Evolutionary conservation across 257 asterid species (phyloP).

Genomic region (Nicotiana sylvestris): DNA sequence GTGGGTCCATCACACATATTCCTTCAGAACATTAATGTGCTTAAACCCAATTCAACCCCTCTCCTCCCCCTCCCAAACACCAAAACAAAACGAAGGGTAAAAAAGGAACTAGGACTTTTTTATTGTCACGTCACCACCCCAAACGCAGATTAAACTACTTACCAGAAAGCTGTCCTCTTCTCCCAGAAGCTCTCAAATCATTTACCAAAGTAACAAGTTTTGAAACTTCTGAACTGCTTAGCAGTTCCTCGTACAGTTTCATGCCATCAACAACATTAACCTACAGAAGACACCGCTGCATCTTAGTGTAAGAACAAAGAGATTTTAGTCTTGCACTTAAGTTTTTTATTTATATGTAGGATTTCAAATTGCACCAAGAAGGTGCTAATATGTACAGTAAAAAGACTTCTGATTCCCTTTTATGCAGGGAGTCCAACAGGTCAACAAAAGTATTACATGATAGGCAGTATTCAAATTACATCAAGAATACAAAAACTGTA

Average conservation of each 20-base stretch:
- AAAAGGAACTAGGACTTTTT: neutral
- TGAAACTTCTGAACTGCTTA: slow-evolving; percentile 54
- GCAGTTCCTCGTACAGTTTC: slow-evolving; percentile 62
- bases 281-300: slow-evolving; percentile 25
- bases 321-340: neutral
- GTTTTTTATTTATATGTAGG: neutral
- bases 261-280: slow-evolving; percentile 78
- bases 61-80: neutral
- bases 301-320: slow-evolving; percentile 8
- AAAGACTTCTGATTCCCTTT: neutral
- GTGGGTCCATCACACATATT: neutral
- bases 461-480: neutral
- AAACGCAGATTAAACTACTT: slow-evolving; percentile 25
- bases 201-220: slow-evolving; percentile 54
- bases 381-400: neutral
- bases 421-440: neutral
- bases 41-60: neutral
- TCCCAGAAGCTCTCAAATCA: slow-evolving; percentile 84
- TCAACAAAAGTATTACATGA: neutral
- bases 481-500: neutral
- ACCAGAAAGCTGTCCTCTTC: slow-evolving; percentile 78
- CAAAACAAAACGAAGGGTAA: neutral
- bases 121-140: neutral
- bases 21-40: neutral
- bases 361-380: neutral